Evolutionary conservation across 495 filamentous ascomycete genomes (phyloP), one percentile per base, ranked within the genome.

Genomic region (Aspergillus incahuasiensis): DNA sequence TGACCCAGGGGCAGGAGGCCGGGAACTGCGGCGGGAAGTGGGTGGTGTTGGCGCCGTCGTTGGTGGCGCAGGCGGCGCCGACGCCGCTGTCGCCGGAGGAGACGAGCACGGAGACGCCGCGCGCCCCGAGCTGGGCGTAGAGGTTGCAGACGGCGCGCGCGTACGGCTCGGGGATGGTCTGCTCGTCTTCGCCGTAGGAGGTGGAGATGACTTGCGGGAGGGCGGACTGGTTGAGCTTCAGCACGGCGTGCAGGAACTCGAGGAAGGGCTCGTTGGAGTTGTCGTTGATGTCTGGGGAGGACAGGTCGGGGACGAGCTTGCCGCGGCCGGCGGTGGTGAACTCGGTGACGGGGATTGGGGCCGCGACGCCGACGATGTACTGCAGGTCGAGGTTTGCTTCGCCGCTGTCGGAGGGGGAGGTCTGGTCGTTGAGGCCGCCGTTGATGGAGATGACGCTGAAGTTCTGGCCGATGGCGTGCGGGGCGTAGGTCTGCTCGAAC

Each of bases 371-470:
- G 52, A 87, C 51, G 54, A 85, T 81, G 54, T 87, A 87, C 66
- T 92, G 86, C 35, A 87, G 63, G 59, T 94, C 89, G 21, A 92
- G 76, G 70, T 91, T 89, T 52, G 88, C 89, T 67, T 95, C 88
- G 32, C 77, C 77, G 60, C 72, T 74, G 56, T 79, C 68, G 8
- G 43, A 20, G 52, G 70, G 69, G 30, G 81, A 71, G 57, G 72
- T 59, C 54, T 81, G 83, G 58, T 78, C 66, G 52, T 85, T 74
- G 4, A 69, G 60, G 22, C 77, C 85, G 48, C 81, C 83, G 59
- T 86, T 82, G 54, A 86, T 73, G 32, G 74, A 67, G 24, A 79
- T 74, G 12, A 86, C 80, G 0, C 77, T 76, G 74, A 92, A 92
- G 64, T 86, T 89, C 60, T 81, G 74, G 1, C 71, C 73, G 0